phyloP scores from a whole-genome alignment of 177 flowering plant genomes.

The Vitis hybrid region DNA sequence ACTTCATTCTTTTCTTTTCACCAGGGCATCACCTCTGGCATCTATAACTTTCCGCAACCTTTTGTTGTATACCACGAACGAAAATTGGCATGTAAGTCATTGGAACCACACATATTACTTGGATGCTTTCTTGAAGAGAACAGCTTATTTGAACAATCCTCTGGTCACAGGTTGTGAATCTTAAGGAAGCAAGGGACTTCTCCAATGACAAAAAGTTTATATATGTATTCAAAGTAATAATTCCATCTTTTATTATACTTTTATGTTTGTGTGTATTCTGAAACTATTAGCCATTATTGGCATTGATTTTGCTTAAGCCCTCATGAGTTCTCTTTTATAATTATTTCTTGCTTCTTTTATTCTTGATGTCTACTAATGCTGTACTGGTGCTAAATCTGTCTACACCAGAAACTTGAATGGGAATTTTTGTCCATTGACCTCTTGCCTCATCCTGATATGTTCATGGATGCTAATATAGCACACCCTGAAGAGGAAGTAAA shows the following conservation, averaged over 20 bases:
- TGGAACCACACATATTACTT: neutral
- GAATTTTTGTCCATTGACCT: slow-evolving; percentile 90
- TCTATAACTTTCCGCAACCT: slow-evolving; percentile 90
- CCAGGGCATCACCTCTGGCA: slow-evolving; percentile 93
- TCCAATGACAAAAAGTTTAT: slow-evolving; percentile 69
- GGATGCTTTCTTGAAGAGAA: slow-evolving; percentile 3
- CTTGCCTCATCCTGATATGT: slow-evolving; percentile 99
- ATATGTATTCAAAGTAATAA: slow-evolving; percentile 87
- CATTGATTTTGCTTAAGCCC: neutral
- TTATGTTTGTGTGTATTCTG: neutral
- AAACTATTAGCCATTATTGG: neutral
- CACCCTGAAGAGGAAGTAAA: slow-evolving; percentile 46
- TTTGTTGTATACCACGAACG: slow-evolving; percentile 84
- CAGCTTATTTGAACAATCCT: slow-evolving; percentile 4
- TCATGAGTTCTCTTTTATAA: neutral
- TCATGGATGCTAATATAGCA: slow-evolving; percentile 64
- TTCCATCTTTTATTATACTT: slow-evolving; percentile 3
- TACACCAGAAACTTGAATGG: slow-evolving; percentile 96
- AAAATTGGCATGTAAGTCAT: slow-evolving; percentile 78
- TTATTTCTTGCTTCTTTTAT: neutral
- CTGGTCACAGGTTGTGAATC: slow-evolving; percentile 75
- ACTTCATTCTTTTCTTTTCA: slow-evolving; percentile 3
- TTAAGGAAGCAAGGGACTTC: slow-evolving; percentile 95
- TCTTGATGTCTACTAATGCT: neutral
- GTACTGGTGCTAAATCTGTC: slow-evolving; percentile 2